Evolutionary conservation across 352 stramenopile genomes (phyloP).

Genomic region (Globisporangium mamillatum): DNA sequence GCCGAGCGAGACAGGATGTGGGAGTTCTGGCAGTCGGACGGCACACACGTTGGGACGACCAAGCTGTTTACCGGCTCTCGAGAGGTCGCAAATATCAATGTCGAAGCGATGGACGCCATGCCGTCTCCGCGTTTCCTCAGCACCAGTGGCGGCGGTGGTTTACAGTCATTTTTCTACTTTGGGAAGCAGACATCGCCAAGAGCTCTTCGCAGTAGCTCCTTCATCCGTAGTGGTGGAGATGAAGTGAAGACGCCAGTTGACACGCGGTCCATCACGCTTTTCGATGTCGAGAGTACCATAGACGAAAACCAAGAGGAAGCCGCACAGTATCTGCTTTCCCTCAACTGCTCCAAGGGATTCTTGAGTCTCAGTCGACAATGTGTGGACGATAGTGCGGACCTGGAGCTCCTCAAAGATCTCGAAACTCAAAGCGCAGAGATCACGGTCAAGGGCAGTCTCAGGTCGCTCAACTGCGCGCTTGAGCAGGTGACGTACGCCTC

Average conservation of each 20-base stretch:
- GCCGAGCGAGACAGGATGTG: slow-evolving; percentile 26
- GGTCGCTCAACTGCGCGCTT: slow-evolving; percentile 45
- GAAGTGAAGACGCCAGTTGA: slow-evolving; percentile 6
- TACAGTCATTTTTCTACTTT: slow-evolving; percentile 30
- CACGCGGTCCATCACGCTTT: slow-evolving; percentile 37
- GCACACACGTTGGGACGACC: slow-evolving; percentile 33
- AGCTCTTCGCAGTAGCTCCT: neutral
- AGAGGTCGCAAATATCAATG: slow-evolving; percentile 32
- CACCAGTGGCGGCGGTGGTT: no score
- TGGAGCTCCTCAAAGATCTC: neutral
- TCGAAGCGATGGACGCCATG: slow-evolving; percentile 27
- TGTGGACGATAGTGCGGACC: neutral
- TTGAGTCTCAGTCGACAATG: slow-evolving; percentile 33
- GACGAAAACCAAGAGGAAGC: slow-evolving; percentile 14
- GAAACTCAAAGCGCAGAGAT: slow-evolving; percentile 7
- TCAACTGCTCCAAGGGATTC: slow-evolving; percentile 35
- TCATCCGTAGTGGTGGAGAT: slow-evolving; percentile 1
- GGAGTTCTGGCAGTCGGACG: slow-evolving; percentile 64
- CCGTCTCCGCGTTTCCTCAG: slow-evolving; percentile 15
- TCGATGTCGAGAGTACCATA: slow-evolving; percentile 23
- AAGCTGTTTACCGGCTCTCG: slow-evolving; percentile 32
- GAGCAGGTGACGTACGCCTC: slow-evolving; percentile 49
- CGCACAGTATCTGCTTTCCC: slow-evolving; percentile 14
- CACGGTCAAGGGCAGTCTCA: slow-evolving; percentile 28
- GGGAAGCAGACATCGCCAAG: slow-evolving; percentile 3